These are phyloP conservation scores for Syzygium aromaticum DNA, from an alignment of 345 rosid genomes.

Conservation along the genomic window DNA sequence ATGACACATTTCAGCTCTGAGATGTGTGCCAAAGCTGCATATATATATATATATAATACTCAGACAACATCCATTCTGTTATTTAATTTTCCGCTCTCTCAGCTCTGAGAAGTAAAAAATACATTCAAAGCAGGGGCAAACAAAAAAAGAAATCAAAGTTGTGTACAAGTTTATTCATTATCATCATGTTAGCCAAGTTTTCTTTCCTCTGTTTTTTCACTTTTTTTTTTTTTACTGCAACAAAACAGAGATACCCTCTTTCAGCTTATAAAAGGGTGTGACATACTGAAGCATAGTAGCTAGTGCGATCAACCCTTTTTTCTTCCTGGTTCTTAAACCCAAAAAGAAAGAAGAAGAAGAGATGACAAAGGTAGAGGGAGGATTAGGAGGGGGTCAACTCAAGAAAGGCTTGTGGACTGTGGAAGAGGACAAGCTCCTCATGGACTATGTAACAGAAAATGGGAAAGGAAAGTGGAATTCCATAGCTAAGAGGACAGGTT, in stretches of 20 bases:
- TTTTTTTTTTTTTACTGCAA: background rate
- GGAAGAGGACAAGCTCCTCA: constrained; percentile 54
- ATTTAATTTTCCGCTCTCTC: background rate
- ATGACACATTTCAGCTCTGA: no score
- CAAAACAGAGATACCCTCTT: background rate
- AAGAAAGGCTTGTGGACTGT: constrained; percentile 56
- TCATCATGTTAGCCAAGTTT: background rate
- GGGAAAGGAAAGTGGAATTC: constrained; percentile 59
- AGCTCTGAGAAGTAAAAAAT: background rate
- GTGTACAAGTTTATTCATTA: background rate
- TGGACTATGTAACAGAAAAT: constrained; percentile 34
- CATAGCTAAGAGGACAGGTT: constrained; percentile 39
- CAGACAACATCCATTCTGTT: background rate
- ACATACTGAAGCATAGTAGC: background rate
- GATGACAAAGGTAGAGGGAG: constrained; percentile 18
- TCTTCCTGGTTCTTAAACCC: background rate
- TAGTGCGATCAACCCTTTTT: background rate
- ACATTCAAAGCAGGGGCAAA: background rate
- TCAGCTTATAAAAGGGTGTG: background rate
- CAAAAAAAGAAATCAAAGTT: background rate
- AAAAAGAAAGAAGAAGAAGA: background rate
- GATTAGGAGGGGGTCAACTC: constrained; percentile 12
- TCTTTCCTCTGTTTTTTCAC: background rate
- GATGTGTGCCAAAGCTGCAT: no score
- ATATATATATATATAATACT: background rate